Evolutionary conservation across 768 basidiomycete species (phyloP).

Genomic region (Tulasnella sp.): DNA sequence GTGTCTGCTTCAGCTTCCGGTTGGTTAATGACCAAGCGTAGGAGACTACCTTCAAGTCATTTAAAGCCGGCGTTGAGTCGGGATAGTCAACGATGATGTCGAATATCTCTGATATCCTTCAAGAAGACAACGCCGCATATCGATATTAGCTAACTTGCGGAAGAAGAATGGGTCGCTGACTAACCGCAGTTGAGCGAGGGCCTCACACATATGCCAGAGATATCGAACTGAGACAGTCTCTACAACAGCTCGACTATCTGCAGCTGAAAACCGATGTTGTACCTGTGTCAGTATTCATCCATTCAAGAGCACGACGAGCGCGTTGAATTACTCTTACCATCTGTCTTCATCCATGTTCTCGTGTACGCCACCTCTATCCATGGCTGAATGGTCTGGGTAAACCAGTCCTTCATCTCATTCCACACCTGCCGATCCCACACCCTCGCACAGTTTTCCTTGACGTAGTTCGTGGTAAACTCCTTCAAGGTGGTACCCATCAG

Average conservation of each 20-base stretch:
- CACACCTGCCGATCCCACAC: slow-evolving; percentile 69
- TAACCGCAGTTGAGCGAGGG: slow-evolving; percentile 79
- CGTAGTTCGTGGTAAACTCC: slow-evolving; percentile 49
- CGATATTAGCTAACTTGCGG: background rate
- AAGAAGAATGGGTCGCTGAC: slow-evolving; percentile 31
- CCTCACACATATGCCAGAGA: slow-evolving; percentile 91
- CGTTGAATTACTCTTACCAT: slow-evolving; percentile 1
- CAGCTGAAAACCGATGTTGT: slow-evolving; percentile 32
- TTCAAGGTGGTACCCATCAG: slow-evolving; percentile 49
- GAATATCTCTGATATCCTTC: slow-evolving; percentile 75
- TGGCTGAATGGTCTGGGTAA: slow-evolving; percentile 70
- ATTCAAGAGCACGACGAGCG: slow-evolving; percentile 17
- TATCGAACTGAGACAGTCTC: slow-evolving; percentile 76
- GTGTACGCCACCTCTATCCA: slow-evolving; percentile 86
- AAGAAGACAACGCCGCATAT: background rate
- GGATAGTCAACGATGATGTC: slow-evolving; percentile 95
- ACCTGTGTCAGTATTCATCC: slow-evolving; percentile 24
- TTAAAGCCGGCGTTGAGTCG: slow-evolving; percentile 75
- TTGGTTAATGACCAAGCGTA: background rate
- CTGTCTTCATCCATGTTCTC: slow-evolving; percentile 56
- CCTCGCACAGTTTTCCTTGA: slow-evolving; percentile 59
- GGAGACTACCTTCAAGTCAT: slow-evolving; percentile 69
- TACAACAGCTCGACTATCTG: slow-evolving; percentile 52
- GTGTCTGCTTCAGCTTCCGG: background rate
- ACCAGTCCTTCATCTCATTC: slow-evolving; percentile 63